Conservation (phyloP, 2,329 filamentous ascomycete species). For the Aphanocladium album region DNA sequence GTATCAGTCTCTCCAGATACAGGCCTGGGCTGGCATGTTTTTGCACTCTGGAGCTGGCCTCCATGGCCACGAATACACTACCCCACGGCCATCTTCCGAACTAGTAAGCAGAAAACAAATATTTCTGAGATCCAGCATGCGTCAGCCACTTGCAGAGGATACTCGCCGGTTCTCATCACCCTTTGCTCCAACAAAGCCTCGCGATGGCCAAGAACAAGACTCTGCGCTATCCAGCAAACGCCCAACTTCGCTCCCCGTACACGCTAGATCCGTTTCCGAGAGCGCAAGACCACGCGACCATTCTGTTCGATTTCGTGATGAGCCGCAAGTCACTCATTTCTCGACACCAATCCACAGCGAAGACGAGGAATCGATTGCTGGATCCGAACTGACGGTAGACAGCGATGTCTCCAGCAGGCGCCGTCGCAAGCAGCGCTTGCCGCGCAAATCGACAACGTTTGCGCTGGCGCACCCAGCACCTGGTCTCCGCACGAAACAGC, state of each 20-base stretch:
- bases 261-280: conserved; percentile 33
- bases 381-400: conserved; percentile 33
- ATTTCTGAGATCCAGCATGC: conserved; percentile 38
- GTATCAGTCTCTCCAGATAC: background rate
- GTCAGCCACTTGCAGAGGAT: conserved; percentile 29
- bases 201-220: background rate
- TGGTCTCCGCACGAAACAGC: conserved; percentile 53
- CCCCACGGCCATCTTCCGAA: conserved; percentile 27
- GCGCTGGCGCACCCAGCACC: conserved; percentile 64
- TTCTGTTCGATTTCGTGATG: conserved; percentile 43
- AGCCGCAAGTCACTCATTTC: conserved; percentile 27
- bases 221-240: background rate
- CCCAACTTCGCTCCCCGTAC: conserved; percentile 15
- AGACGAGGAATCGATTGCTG: conserved; percentile 40
- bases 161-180: conserved; percentile 13
- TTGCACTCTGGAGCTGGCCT: conserved; percentile 55
- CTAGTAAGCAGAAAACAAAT: conserved; percentile 32
- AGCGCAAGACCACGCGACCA: conserved; percentile 35
- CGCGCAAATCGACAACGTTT: conserved; percentile 57
- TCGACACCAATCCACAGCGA: conserved; percentile 36
- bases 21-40: conserved; percentile 43
- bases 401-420: conserved; percentile 34
- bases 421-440: conserved; percentile 38
- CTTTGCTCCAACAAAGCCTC: background rate
- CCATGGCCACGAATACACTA: conserved; percentile 56